Conservation (phyloP, 352 stramenopile species). For the Pythium pyrilobum region DNA sequence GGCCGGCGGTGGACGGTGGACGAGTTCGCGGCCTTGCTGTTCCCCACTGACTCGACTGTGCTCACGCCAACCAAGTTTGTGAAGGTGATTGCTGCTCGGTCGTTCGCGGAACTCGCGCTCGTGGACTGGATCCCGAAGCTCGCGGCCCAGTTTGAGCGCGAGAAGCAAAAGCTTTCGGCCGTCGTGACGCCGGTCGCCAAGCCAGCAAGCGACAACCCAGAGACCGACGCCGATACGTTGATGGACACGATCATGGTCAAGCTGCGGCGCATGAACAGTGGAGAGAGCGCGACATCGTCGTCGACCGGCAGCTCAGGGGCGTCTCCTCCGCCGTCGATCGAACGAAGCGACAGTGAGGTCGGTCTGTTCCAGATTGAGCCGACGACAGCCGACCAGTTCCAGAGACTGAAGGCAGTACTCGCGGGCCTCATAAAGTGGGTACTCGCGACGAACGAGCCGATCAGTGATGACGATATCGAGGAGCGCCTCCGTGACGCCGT, state of each 20-base stretch:
- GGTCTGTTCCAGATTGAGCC: conserved; percentile 15
- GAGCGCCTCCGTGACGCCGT: neutral
- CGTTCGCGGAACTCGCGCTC: conserved; percentile 16
- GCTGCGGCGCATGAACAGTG: conserved; percentile 4
- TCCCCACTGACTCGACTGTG: conserved; percentile 10
- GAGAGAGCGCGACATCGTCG: neutral
- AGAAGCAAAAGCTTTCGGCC: neutral
- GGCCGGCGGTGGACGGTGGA: conserved; percentile 10
- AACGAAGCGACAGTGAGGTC: neutral
- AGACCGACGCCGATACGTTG: neutral
- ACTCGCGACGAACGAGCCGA: neutral
- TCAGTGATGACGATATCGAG: neutral
- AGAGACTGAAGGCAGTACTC: conserved; percentile 5
- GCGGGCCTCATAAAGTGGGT: neutral
- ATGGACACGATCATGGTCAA: conserved; percentile 12
- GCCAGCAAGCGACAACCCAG: neutral
- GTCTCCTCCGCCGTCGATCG: neutral
- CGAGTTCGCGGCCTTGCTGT: conserved; percentile 17
- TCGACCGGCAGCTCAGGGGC: neutral
- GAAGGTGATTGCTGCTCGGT: conserved; percentile 10
- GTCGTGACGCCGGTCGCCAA: conserved; percentile 2
- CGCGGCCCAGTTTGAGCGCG: conserved; percentile 18
- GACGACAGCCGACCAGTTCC: conserved; percentile 5
- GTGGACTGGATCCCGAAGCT: conserved; percentile 37
- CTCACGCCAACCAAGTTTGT: conserved; percentile 22